Evolutionary conservation across 1,284 basidiomycete species (phyloP).

Genomic region (Leccinum variabile): DNA sequence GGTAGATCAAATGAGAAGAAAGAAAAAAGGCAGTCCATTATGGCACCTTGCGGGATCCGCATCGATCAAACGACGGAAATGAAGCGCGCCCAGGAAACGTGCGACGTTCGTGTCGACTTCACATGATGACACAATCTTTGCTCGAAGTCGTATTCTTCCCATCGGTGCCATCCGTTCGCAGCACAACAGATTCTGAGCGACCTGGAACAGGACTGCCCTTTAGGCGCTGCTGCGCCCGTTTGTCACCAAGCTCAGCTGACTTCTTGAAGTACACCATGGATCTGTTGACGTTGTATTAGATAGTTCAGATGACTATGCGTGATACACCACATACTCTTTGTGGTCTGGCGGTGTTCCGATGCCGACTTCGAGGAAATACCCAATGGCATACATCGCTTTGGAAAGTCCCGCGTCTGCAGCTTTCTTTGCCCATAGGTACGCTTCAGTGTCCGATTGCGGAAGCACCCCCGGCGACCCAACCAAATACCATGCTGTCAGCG

Average conservation of each 20-base stretch:
- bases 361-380: conserved; percentile 95
- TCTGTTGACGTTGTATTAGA: conserved; percentile 37
- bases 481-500: conserved; percentile 98
- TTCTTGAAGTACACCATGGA: conserved; percentile 85
- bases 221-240: conserved; percentile 88
- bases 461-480: conserved; percentile 97
- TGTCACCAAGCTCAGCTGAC: conserved; percentile 93
- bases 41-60: neutral
- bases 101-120: conserved; percentile 17
- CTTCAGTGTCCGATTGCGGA: conserved; percentile 97
- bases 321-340: conserved; percentile 47
- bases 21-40: neutral
- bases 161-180: conserved; percentile 44
- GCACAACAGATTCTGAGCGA: conserved; percentile 60
- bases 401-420: conserved; percentile 87
- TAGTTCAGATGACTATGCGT: conserved; percentile 8
- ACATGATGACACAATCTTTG: conserved; percentile 89
- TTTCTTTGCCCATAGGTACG: conserved; percentile 91
- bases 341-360: conserved; percentile 76
- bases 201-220: conserved; percentile 62
- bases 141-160: conserved; percentile 44
- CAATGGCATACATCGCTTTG: conserved; percentile 96
- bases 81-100: conserved; percentile 9
- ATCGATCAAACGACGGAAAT: conserved; percentile 14
- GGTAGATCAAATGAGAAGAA: conserved; percentile 11